Conservation (phyloP, 2,329 filamentous ascomycete species). For the Harringtonia lauricola region DNA sequence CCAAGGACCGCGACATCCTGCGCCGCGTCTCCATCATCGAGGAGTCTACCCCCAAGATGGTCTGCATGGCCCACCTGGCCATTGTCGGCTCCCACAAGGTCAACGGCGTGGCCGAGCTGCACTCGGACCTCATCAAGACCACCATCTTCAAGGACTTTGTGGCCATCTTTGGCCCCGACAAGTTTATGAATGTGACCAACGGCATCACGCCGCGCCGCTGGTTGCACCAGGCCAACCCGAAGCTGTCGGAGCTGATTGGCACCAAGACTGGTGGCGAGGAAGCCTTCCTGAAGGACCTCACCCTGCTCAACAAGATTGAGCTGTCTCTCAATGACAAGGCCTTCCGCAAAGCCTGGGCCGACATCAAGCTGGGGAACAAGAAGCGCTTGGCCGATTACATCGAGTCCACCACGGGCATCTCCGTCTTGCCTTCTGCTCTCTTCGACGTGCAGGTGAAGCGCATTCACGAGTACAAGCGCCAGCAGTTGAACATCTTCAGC, state of each 20-base stretch:
- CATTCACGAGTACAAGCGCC: slow-evolving; percentile 98
- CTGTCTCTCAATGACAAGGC: slow-evolving; percentile 71
- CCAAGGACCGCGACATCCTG: slow-evolving; percentile 78
- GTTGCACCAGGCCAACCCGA: slow-evolving; percentile 95
- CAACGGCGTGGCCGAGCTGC: slow-evolving; percentile 93
- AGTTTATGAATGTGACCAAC: slow-evolving; percentile 98
- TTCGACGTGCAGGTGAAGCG: slow-evolving; percentile 99
- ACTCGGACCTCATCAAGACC: slow-evolving; percentile 95
- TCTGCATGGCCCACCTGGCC: slow-evolving; percentile 91
- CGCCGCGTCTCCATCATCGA: slow-evolving; percentile 91
- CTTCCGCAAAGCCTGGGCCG: slow-evolving; percentile 90
- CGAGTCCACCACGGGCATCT: slow-evolving; percentile 66
- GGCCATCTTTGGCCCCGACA: slow-evolving; percentile 85
- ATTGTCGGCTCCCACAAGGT: slow-evolving; percentile 98
- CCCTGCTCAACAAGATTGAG: slow-evolving; percentile 76
- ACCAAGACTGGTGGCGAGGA: slow-evolving; percentile 74
- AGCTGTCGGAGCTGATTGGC: slow-evolving; percentile 82
- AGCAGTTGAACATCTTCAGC: slow-evolving; percentile 98
- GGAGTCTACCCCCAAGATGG: slow-evolving; percentile 93
- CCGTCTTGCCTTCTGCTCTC: slow-evolving; percentile 75
- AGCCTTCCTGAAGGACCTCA: slow-evolving; percentile 78
- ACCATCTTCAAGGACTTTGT: slow-evolving; percentile 99
- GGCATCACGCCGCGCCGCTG: slow-evolving; percentile 92
- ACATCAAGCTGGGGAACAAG: slow-evolving; percentile 97
- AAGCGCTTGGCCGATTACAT: slow-evolving; percentile 85